A percentile compares a stretch with the other conserved stretches of the same genome.
phyloP scores from a whole-genome alignment of 208 protist genomes.

The Herpetomonas tarakana region DNA sequence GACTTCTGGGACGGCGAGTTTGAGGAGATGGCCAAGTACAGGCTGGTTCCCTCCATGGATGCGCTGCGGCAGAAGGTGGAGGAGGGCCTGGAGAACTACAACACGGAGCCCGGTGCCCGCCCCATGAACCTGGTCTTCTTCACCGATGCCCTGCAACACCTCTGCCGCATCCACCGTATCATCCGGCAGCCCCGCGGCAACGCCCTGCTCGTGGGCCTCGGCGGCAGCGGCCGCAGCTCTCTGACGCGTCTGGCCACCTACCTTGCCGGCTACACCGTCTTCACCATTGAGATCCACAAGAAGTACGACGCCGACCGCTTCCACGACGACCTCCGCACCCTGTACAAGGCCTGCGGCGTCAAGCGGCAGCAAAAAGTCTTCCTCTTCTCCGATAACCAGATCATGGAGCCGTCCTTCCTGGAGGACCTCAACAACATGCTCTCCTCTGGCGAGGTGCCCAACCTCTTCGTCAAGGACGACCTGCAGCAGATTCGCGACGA shows the following conservation, averaged over 20 bases:
- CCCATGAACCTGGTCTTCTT: slow-evolving; percentile 98
- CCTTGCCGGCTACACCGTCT: slow-evolving; percentile 94
- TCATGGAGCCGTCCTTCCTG: slow-evolving; percentile 95
- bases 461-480: slow-evolving; percentile 96
- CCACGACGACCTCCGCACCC: slow-evolving; percentile 96
- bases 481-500: slow-evolving; percentile 92
- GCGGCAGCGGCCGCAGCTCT: slow-evolving; percentile 96
- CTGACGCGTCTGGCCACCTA: slow-evolving; percentile 96
- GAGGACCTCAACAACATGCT: slow-evolving; percentile 99
- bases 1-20: slow-evolving; percentile 93
- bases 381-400: slow-evolving; percentile 98
- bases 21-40: slow-evolving; percentile 94
- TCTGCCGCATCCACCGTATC: slow-evolving; percentile 97
- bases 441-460: slow-evolving; percentile 97
- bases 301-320: slow-evolving; percentile 96
- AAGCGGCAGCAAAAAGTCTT: slow-evolving; percentile 96
- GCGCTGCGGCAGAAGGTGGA: slow-evolving; percentile 90
- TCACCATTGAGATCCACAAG: slow-evolving; percentile 96
- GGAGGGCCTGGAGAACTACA: slow-evolving; percentile 93
- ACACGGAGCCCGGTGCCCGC: slow-evolving; percentile 85
- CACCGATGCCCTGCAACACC: slow-evolving; percentile 96
- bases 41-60: slow-evolving; percentile 91
- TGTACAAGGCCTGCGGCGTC: slow-evolving; percentile 94
- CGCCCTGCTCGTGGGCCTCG: slow-evolving; percentile 97
- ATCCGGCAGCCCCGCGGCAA: slow-evolving; percentile 96